Evolutionary conservation across 176 grass and related monocot genomes (phyloP).

Genomic region (Musa acuminata): DNA sequence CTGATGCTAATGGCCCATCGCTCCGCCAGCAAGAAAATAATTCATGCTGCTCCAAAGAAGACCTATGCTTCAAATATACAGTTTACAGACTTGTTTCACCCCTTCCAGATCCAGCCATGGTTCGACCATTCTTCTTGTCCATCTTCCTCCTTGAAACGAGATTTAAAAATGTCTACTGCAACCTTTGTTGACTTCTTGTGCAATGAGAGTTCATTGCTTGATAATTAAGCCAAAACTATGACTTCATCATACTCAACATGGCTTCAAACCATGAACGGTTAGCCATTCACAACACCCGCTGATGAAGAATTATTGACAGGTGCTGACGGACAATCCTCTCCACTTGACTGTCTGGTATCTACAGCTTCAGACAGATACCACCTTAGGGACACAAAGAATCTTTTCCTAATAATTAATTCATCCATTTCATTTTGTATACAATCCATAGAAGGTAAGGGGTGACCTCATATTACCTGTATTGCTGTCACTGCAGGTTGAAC

Average conservation of each 20-base stretch:
- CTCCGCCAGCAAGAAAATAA: background rate
- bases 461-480: background rate
- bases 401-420: background rate
- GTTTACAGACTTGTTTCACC: background rate
- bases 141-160: background rate
- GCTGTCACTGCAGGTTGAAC: background rate
- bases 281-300: constrained; percentile 22
- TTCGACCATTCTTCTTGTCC: background rate
- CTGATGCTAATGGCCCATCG: background rate
- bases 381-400: constrained; percentile 26
- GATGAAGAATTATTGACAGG: constrained; percentile 18
- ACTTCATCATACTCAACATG: constrained; percentile 54
- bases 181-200: background rate
- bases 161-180: background rate
- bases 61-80: background rate
- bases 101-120: background rate
- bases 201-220: background rate
- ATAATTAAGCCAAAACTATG: constrained; percentile 8
- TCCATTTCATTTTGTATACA: constrained; percentile 1
- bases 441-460: background rate
- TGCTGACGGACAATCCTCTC: constrained; percentile 29
- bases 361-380: constrained; percentile 20
- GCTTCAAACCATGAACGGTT: constrained; percentile 27
- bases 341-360: constrained; percentile 29
- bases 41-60: background rate